Evolutionary conservation across 805 yeast genomes (phyloP).

Genomic region (Nakazawaea sp.): DNA sequence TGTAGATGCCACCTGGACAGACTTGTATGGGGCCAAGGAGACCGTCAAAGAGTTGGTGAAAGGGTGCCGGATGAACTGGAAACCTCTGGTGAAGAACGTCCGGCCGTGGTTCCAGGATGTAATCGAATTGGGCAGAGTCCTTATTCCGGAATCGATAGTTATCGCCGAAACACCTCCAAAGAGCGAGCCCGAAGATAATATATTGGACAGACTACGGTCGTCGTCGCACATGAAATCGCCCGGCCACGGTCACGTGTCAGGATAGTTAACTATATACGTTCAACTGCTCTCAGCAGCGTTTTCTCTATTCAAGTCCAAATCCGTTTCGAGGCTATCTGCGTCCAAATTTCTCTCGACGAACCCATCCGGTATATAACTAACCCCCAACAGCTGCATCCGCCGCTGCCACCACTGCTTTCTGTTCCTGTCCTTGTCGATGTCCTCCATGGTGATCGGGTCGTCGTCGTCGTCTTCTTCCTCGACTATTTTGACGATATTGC

Average conservation of each 20-base stretch:
- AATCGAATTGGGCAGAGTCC: conserved; percentile 6
- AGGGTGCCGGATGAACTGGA: conserved; percentile 67
- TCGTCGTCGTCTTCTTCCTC: conserved; percentile 17
- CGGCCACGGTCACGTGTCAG: not conserved
- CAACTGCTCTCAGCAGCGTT: no score
- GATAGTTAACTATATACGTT: no score
- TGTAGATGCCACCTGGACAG: no score
- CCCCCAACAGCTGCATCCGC: conserved; percentile 27
- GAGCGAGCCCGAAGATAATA: no score
- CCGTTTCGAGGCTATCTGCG: not conserved
- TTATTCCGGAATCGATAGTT: conserved; percentile 7
- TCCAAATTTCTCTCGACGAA: not conserved
- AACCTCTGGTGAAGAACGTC: conserved; percentile 35
- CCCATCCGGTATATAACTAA: conserved; percentile 6
- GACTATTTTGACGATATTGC: conserved; percentile 7
- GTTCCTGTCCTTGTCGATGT: conserved; percentile 23
- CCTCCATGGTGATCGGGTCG: conserved; percentile 23
- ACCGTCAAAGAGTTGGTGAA: conserved; percentile 59
- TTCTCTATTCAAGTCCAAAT: conserved; percentile 9
- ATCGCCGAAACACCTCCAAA: not conserved
- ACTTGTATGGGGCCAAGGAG: conserved; percentile 53
- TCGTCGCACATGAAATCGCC: no score
- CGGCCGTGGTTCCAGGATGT: conserved; percentile 60
- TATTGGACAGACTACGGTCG: not conserved
- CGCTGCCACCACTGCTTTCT: conserved; percentile 39